Base-by-base conservation (phyloP, 441 rosid species). In the Aquilaria agallochum region DNA sequence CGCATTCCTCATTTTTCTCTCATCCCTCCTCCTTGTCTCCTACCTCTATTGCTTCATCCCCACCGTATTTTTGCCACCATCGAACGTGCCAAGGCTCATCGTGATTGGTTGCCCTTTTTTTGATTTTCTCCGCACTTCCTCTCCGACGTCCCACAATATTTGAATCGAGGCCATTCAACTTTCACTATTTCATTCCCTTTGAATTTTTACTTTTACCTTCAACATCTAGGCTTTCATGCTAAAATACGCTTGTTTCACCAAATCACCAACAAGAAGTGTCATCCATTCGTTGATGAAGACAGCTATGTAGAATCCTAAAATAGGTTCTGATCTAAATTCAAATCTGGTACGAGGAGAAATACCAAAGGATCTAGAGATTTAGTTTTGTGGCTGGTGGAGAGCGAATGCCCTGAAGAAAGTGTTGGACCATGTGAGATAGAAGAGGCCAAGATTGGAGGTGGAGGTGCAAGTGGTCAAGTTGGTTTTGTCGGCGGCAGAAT, bases 131-230 rank as follows among this genome's bases (percentile, higher is more conserved):
- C 80, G 55, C 85, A 85, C n/a, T 90, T 53, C 97, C 97, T 90
- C 88, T 60, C 87, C 82, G 5, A 93, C 90, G 49, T 94, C 98
- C 98, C 98, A 94, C 0, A 93, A 94, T 76, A 94, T 72, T 53
- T 88, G 92, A 5, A 89, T 68, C 4, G 76, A 52, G 14, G 84
- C 88, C 96, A 96, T 13, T 87, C 96, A 0, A 90, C 80, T 60
- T 81, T 89, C 3, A 85, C 76, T 62, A 71, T 80, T 75, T 90
- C 98, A 46, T 84, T 94, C 10, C 97, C 98, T 44, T 97, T 68
- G 15, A 94, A 94, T 72, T 94, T 94, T 96, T 97, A 94, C 66
- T 82, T 83, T 56, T 90, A 64, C 20, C 88, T 70, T 68, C 0
- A 73, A 77, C 72, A 60, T 74, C 10, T 45, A 76, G 2, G 84